phyloP scores from a whole-genome alignment of 2,329 filamentous ascomycete genomes.

The Aaosphaeria arxii region DNA sequence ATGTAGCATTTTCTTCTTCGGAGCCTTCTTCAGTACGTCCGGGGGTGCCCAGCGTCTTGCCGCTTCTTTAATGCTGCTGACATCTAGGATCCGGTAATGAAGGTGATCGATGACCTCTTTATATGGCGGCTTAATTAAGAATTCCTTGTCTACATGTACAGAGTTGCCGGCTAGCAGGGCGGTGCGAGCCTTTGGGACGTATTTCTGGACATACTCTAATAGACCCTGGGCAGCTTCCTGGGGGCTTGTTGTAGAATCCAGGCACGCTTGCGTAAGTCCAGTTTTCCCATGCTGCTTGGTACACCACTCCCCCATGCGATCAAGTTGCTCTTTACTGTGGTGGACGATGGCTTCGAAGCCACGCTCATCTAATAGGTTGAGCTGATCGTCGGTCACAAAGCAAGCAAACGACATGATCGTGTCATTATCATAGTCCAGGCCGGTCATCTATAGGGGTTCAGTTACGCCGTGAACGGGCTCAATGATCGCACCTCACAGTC shows the following conservation, averaged over 20 bases:
- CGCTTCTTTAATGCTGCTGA: conserved; percentile 90
- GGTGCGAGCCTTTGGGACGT: conserved; percentile 63
- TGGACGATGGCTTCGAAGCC: conserved; percentile 82
- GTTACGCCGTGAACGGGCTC: background rate
- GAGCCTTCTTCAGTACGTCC: conserved; percentile 60
- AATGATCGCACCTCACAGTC: conserved; percentile 61
- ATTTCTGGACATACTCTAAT: conserved; percentile 71
- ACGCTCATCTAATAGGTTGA: conserved; percentile 69
- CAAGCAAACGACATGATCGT: conserved; percentile 90
- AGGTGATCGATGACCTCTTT: conserved; percentile 69
- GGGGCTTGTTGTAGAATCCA: conserved; percentile 69
- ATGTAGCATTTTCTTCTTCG: conserved; percentile 73
- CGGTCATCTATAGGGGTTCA: conserved; percentile 74
- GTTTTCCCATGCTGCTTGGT: conserved; percentile 72
- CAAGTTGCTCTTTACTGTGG: conserved; percentile 66
- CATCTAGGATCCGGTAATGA: conserved; percentile 88
- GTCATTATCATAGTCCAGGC: conserved; percentile 73
- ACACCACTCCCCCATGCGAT: conserved; percentile 88
- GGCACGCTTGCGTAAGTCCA: conserved; percentile 76
- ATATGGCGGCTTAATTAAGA: conserved; percentile 74
- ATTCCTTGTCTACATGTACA: conserved; percentile 84
- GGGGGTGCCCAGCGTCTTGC: conserved; percentile 72
- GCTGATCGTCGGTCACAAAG: conserved; percentile 78
- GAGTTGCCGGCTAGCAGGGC: conserved; percentile 88
- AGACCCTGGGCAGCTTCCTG: conserved; percentile 69